Evolutionary conservation across 495 filamentous ascomycete species (phyloP).

Genomic region (Aspergillus steynii): DNA sequence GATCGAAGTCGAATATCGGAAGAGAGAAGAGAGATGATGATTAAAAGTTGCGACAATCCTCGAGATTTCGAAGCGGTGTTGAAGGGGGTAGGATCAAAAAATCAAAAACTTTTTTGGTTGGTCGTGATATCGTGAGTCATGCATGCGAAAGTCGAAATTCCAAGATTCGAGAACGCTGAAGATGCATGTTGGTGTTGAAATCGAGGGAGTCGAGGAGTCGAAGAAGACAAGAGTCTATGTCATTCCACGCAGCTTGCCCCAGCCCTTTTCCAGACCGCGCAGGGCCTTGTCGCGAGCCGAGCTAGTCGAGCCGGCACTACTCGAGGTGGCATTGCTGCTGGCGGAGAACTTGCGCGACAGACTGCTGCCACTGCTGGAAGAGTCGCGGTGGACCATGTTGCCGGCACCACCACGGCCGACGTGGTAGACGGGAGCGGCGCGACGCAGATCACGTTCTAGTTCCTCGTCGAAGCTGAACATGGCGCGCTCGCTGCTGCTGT

Average conservation of each 20-base stretch:
- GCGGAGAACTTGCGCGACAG: conserved; percentile 39
- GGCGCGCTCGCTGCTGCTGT: conserved; percentile 62
- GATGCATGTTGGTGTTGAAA: background rate
- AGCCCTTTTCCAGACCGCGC: conserved; percentile 44
- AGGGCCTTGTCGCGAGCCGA: conserved; percentile 44
- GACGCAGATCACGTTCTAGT: conserved; percentile 66
- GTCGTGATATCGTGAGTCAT: conserved; percentile 36
- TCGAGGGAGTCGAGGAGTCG: background rate
- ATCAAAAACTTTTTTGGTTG: conserved; percentile 31
- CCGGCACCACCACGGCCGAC: conserved; percentile 89
- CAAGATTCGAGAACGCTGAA: conserved; percentile 1
- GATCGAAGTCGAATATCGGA: background rate
- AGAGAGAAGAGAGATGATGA: conserved; percentile 15
- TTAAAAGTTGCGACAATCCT: conserved; percentile 3
- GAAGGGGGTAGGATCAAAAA: conserved; percentile 4
- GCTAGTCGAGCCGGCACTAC: conserved; percentile 40
- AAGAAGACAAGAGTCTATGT: conserved; percentile 26
- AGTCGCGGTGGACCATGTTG: conserved; percentile 61
- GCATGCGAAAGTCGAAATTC: conserved; percentile 7
- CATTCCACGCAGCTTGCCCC: conserved; percentile 45
- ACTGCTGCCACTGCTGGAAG: conserved; percentile 29
- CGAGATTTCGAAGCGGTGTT: conserved; percentile 2
- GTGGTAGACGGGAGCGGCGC: conserved; percentile 68
- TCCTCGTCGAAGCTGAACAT: conserved; percentile 94
- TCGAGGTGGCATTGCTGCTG: conserved; percentile 37